Base-by-base conservation (phyloP, 2,329 filamentous ascomycete genomes). In the Fusarium piperis region DNA sequence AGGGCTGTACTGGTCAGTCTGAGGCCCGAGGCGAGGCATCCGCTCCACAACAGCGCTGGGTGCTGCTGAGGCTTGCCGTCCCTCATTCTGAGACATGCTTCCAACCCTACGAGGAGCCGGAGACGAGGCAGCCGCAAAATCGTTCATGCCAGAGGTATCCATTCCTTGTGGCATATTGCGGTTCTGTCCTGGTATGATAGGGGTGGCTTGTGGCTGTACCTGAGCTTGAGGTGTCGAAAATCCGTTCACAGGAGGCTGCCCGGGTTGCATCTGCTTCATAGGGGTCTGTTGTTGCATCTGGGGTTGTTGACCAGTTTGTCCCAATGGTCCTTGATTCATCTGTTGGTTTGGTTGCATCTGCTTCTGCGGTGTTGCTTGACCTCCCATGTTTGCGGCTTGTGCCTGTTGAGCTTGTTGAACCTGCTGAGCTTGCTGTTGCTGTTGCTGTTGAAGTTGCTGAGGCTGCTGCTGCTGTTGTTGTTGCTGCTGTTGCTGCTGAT, bases 1-100 rank as follows among this genome's bases (percentile, higher is more conserved):
- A 0, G 89, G 88, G 35, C 83, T 83, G 68, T 91, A 89, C 53
- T 87, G 84, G 13, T 88, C 86, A 0, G 86, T 83, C 59, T 87
- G 83, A 2, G 81, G 80, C 1, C 81, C 79, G 30, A 84, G 80
- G 1, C 83, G 82, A n/a, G 79, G 77, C 72, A 81, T 78, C 7
- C 78, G 74, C 59, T 82, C 81, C 30, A 69, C 58, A 33, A 48
- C 66, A 18, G 74, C 41, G 13, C 55, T 58, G 20, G 74, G 59
- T 23, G 67, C 62, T 5, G 73, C 68, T 6, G 65, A 75, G 8
- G 75, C 59, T 30, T 75, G 77, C 13, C 79, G 76, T 18, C 71
- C 79, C 26, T 82, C 80, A 18, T 57, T 78, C 38, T 81, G 82
- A 0, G 80, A 81, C 55, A 86, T 79, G 51, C 81, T 83, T 8